Evolutionary conservation across 2,329 filamentous ascomycete species (phyloP).

Genomic region (Geosmithia putterillii): DNA sequence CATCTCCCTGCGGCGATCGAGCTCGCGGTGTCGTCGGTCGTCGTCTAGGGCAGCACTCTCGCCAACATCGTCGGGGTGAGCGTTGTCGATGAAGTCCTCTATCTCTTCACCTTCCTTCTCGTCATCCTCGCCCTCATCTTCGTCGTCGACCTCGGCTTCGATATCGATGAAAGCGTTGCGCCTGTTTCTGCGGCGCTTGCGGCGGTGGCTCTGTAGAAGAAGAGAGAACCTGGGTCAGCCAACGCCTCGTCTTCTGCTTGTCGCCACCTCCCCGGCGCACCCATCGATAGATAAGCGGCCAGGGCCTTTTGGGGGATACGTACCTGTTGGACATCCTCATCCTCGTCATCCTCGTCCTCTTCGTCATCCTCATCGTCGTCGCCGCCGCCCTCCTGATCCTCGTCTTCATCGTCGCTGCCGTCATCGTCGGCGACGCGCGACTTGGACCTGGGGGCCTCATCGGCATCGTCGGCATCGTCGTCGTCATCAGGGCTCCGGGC

Average conservation of each 20-base stretch:
- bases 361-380: conserved; percentile 42
- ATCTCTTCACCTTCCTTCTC: conserved; percentile 79
- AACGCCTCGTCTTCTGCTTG: background rate
- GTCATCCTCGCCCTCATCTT: conserved; percentile 77
- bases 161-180: conserved; percentile 90
- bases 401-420: conserved; percentile 20
- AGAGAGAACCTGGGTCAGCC: background rate
- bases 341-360: conserved; percentile 53
- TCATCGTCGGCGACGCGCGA: conserved; percentile 17
- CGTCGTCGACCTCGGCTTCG: conserved; percentile 95
- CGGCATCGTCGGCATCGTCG: conserved; percentile 23
- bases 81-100: conserved; percentile 77
- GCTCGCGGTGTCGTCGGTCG: conserved; percentile 84
- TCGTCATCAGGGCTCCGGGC: conserved; percentile 23
- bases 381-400: conserved; percentile 32
- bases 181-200: conserved; percentile 68
- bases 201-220: conserved; percentile 36
- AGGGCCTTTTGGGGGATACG: background rate
- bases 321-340: conserved; percentile 57
- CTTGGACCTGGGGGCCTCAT: conserved; percentile 7
- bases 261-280: background rate
- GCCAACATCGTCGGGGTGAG: conserved; percentile 79
- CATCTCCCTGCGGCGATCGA: conserved; percentile 82
- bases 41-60: conserved; percentile 73
- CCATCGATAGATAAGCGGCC: background rate